phyloP scores from a whole-genome alignment of 2,329 filamentous ascomycete genomes.

The Ophiocordyceps camponoti-rufipedis region DNA sequence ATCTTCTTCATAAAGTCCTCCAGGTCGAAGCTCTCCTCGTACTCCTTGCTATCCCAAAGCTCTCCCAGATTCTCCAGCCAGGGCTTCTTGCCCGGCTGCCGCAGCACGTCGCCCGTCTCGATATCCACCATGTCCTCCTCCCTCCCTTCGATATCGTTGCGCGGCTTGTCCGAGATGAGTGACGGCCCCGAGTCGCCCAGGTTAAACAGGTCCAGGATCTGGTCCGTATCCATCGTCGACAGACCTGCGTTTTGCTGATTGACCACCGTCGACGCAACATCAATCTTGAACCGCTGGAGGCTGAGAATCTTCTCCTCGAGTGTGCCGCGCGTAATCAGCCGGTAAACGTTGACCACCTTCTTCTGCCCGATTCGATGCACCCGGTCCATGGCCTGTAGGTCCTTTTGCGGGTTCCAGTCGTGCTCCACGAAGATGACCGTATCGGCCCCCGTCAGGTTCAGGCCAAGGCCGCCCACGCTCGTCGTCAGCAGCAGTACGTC shows the following conservation, averaged over 20 bases:
- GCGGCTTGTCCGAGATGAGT: slow-evolving; percentile 42
- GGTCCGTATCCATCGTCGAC: slow-evolving; percentile 92
- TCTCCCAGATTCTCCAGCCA: slow-evolving; percentile 92
- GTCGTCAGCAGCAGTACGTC: slow-evolving; percentile 89
- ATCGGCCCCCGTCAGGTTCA: slow-evolving; percentile 92
- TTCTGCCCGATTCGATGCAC: slow-evolving; percentile 97
- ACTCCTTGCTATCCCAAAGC: slow-evolving; percentile 93
- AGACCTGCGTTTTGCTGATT: slow-evolving; percentile 97
- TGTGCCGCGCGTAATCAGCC: slow-evolving; percentile 86
- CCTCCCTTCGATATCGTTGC: slow-evolving; percentile 38
- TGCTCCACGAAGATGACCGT: slow-evolving; percentile 99
- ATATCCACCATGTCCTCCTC: slow-evolving; percentile 85
- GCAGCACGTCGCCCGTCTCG: slow-evolving; percentile 76
- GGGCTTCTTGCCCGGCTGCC: slow-evolving; percentile 91
- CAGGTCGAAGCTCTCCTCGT: slow-evolving; percentile 94
- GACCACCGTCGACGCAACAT: slow-evolving; percentile 92
- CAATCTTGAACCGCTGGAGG: slow-evolving; percentile 97
- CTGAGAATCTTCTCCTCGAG: slow-evolving; percentile 97
- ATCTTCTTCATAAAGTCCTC: slow-evolving; percentile 92
- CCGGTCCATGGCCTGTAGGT: slow-evolving; percentile 96
- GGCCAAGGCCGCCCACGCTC: slow-evolving; percentile 79
- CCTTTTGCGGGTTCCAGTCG: slow-evolving; percentile 98
- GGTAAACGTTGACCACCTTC: slow-evolving; percentile 98
- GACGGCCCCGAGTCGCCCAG: slow-evolving; percentile 60
- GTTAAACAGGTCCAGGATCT: slow-evolving; percentile 93